phyloP scores from a whole-genome alignment of 1,139 yeast genomes.

The Williopsis jadinii region DNA sequence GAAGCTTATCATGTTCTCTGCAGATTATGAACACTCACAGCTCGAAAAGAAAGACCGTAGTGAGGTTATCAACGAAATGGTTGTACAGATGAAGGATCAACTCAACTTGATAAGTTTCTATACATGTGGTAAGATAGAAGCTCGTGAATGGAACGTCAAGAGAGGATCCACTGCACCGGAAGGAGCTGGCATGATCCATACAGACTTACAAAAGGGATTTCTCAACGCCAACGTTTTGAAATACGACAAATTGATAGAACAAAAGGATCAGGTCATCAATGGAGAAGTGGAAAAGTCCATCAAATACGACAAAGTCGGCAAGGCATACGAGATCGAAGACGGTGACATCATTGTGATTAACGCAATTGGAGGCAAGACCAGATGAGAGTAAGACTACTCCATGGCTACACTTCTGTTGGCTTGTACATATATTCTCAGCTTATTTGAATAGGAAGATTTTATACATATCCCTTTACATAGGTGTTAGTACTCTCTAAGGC shows the following conservation, averaged over 20 bases:
- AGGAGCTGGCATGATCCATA: constrained; percentile 92
- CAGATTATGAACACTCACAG: constrained; percentile 44
- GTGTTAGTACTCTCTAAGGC: not conserved
- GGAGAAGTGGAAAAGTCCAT: constrained; percentile 14
- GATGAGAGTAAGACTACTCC: constrained; percentile 10
- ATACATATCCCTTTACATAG: not conserved
- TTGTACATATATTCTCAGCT: not conserved
- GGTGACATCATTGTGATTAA: constrained; percentile 70
- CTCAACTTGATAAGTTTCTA: constrained; percentile 75
- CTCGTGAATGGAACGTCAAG: constrained; percentile 88
- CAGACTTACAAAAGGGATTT: constrained; percentile 79
- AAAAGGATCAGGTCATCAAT: constrained; percentile 9
- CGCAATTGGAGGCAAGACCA: constrained; percentile 35
- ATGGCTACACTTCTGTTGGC: not conserved
- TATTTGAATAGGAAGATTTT: not conserved
- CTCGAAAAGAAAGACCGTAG: constrained; percentile 17
- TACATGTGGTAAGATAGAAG: constrained; percentile 88
- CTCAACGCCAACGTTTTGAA: constrained; percentile 68
- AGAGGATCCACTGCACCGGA: constrained; percentile 77
- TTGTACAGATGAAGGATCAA: constrained; percentile 58
- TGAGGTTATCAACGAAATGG: constrained; percentile 29
- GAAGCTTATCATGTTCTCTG: constrained; percentile 50
- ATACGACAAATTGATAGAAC: constrained; percentile 39
- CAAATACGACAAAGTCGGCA: constrained; percentile 40
- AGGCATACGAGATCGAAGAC: constrained; percentile 65